A percentile compares a stretch with the other conserved stretches of the same genome.
phyloP scores from a whole-genome alignment of 441 rosid genomes.

The Pelargonium fulgidum region DNA sequence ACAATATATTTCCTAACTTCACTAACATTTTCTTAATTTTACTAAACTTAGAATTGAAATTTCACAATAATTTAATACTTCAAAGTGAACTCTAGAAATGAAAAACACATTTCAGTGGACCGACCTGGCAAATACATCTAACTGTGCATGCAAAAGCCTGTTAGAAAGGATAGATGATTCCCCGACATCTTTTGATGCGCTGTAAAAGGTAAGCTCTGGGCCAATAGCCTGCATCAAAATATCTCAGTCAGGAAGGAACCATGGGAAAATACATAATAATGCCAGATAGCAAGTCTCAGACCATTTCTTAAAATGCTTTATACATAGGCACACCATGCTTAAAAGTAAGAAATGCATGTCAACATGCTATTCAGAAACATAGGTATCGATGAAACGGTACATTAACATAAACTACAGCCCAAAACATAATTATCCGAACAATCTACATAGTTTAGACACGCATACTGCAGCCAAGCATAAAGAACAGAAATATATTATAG shows the following conservation, averaged over 20 bases:
- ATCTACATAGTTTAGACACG: not conserved
- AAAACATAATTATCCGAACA: not conserved
- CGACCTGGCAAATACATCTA: slow-evolving; percentile 84
- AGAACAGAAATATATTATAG: not conserved
- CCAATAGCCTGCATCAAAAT: slow-evolving; percentile 70
- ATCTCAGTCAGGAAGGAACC: slow-evolving; percentile 20
- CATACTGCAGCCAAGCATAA: not conserved
- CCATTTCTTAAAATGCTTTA: not conserved
- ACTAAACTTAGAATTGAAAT: too few relatives aligned
- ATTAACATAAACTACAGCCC: not conserved
- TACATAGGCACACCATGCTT: not conserved
- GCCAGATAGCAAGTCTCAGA: not conserved
- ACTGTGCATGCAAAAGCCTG: slow-evolving; percentile 85
- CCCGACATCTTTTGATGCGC: slow-evolving; percentile 63
- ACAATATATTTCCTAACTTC: too few relatives aligned
- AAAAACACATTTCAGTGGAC: slow-evolving; percentile 13
- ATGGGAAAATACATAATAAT: slow-evolving; percentile 18
- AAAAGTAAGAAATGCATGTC: not conserved
- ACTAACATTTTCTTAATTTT: too few relatives aligned
- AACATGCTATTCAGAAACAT: not conserved
- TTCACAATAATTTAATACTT: not conserved
- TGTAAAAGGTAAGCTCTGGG: slow-evolving; percentile 93
- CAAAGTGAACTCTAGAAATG: not conserved
- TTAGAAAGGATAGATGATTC: slow-evolving; percentile 65
- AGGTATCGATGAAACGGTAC: not conserved